Base-by-base conservation (phyloP, 106 monocot species). In the Platanthera zijinensis region DNA sequence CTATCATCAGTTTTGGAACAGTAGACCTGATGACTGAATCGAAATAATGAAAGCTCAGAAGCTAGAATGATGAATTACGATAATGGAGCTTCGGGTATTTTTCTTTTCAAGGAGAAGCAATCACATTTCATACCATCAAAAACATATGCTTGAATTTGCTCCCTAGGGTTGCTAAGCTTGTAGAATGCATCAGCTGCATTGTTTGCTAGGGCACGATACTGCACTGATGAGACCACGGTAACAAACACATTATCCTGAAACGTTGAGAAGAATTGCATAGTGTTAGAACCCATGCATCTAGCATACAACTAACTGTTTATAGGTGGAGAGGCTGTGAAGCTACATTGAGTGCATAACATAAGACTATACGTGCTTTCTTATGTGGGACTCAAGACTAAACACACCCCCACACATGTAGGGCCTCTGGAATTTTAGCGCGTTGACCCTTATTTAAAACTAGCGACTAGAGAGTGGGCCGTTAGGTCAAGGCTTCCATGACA, bases 201-300 rank as follows among this genome's bases (percentile, higher is more conserved):
- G 6, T 89, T 82, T 75, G 93, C 84, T 69, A 96, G 72, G 17
- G 90, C 93, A 66, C 89, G 90, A 75, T 96, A 96, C 80, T 96
- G 96, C 7, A 96, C 54, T 72, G 96, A 96, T 61, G 96, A 93
- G 50, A 96, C 90, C 71, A 96, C 96, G 53, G 90, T 96, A 59
- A 92, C 96, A 78, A 96, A 96, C 15, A 96, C 96, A 84, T 96
- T 93, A 77, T 96, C 96, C 92, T 95, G 85, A 67, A 75, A 19
- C 57, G 69, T 48, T 13, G 68, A 81, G 18, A 25, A 77, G 5
- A 74, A 75, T 32, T 32, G 32, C 32, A 32, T 32, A 32, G 32
- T 32, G 32, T 32, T 32, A 32, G 32, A 32, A 32, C 32, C 32
- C 32, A 32, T 32, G 32, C 32, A 32, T 32, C 32, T 32, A 32